These are phyloP conservation scores for Terana coerulea DNA, from an alignment of 768 basidiomycete species.

Conservation along the genomic window DNA sequence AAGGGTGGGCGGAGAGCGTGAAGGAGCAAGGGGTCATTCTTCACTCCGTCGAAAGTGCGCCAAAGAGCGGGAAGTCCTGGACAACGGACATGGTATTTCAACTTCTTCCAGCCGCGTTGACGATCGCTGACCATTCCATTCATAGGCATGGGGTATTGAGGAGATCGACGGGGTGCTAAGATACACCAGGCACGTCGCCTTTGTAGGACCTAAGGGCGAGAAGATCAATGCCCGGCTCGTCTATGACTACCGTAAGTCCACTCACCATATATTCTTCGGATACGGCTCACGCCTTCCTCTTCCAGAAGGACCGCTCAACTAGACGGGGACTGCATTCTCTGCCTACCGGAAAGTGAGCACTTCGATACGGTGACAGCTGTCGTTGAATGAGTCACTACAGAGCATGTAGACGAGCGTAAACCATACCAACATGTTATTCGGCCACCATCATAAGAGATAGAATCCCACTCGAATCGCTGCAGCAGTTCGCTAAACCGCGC, in stretches of 20 bases:
- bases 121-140: background rate
- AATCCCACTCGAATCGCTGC: too few species aligned
- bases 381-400: too few species aligned
- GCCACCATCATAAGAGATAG: too few species aligned
- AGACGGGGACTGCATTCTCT: too few species aligned
- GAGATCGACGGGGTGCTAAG: conserved; percentile 52
- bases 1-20: conserved; percentile 38
- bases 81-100: conserved; percentile 64
- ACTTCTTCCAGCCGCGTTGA: conserved; percentile 16
- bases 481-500: too few species aligned
- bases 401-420: too few species aligned
- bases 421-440: too few species aligned
- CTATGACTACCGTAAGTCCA: conserved; percentile 71
- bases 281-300: too few species aligned
- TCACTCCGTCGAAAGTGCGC: conserved; percentile 46
- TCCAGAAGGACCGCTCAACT: too few species aligned
- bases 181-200: conserved; percentile 56
- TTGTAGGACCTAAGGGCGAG: conserved; percentile 55
- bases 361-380: too few species aligned
- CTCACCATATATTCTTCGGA: too few species aligned
- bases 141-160: conserved; percentile 60
- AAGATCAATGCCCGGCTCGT: conserved; percentile 53
- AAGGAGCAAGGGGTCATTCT: conserved; percentile 31
- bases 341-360: too few species aligned
- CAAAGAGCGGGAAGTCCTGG: conserved; percentile 58